Conservation (phyloP, 768 basidiomycete species). For the Boletus coccyginus region DNA sequence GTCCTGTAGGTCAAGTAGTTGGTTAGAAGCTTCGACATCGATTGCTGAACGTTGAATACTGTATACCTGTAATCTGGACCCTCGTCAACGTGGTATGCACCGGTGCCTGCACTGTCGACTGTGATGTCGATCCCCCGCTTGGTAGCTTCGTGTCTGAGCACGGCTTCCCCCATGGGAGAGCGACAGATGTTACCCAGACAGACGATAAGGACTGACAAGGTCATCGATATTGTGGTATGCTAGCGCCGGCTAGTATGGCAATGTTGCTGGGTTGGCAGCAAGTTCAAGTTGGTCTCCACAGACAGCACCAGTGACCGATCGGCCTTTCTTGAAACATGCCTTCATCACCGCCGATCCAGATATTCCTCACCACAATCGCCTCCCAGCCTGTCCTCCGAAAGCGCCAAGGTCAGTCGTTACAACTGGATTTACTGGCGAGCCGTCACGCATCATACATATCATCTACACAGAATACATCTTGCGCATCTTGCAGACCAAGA, state of each 20-base stretch:
- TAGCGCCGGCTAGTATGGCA: too few relatives aligned
- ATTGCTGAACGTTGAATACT: not conserved
- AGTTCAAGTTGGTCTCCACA: not conserved
- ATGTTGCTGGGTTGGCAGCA: too few relatives aligned
- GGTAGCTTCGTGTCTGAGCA: slow-evolving; percentile 64
- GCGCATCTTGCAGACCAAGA: slow-evolving; percentile 82
- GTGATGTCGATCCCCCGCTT: slow-evolving; percentile 63
- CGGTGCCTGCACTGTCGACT: slow-evolving; percentile 86
- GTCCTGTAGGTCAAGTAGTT: slow-evolving; percentile 45
- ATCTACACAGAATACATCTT: slow-evolving; percentile 65
- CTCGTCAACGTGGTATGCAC: slow-evolving; percentile 80
- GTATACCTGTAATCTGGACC: slow-evolving; percentile 77
- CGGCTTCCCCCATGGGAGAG: slow-evolving; percentile 91
- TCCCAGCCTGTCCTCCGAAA: slow-evolving; percentile 75
- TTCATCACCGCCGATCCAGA: slow-evolving; percentile 80
- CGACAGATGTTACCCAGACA: slow-evolving; percentile 87
- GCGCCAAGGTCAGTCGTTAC: slow-evolving; percentile 59
- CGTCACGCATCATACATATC: not conserved
- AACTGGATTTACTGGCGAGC: not conserved
- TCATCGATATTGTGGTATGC: slow-evolving; percentile 17
- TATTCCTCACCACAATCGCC: slow-evolving; percentile 84
- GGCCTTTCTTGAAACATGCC: slow-evolving; percentile 49
- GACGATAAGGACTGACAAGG: slow-evolving; percentile 64
- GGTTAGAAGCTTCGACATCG: not conserved
- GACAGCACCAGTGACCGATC: not conserved